Evolutionary conservation across 257 asterid genomes (phyloP).

Genomic region (Plantago major): DNA sequence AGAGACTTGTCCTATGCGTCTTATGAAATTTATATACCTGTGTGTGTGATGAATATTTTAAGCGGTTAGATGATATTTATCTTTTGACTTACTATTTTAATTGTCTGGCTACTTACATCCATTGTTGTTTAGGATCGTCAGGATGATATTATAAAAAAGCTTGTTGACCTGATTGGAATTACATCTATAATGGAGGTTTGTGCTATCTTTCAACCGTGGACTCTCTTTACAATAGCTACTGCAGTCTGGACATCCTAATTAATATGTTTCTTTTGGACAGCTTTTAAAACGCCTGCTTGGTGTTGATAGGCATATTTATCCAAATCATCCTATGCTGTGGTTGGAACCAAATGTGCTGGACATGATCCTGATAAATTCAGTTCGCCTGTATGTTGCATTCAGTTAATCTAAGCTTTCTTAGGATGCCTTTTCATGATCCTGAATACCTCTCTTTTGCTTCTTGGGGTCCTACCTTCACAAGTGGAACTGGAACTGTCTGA

Average conservation of each 20-base stretch:
- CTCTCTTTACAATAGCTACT: conserved; percentile 4
- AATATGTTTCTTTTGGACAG: conserved; percentile 37
- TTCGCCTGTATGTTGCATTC: conserved; percentile 74
- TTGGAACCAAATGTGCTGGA: conserved; percentile 66
- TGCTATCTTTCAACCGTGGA: conserved; percentile 7
- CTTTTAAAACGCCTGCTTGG: conserved; percentile 80
- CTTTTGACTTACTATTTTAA: conserved; percentile 7
- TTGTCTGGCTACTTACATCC: conserved; percentile 13
- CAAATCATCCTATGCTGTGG: conserved; percentile 69
- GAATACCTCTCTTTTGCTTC: conserved; percentile 6
- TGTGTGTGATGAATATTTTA: neutral
- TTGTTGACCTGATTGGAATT: conserved; percentile 78
- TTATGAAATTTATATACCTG: no score
- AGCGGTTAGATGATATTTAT: conserved; percentile 15
- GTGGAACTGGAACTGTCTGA: conserved; percentile 17
- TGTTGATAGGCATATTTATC: conserved; percentile 58
- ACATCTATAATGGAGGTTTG: conserved; percentile 89
- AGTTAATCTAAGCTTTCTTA: conserved; percentile 27
- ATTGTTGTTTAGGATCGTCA: conserved; percentile 37
- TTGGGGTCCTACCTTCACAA: conserved; percentile 14
- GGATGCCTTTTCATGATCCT: neutral
- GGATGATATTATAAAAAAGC: conserved; percentile 34
- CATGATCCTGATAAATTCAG: conserved; percentile 86
- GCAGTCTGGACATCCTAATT: conserved; percentile 14
- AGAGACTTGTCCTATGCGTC: no score